Evolutionary conservation across 441 rosid genomes (phyloP).

Genomic region (Gossypium gossypioides): DNA sequence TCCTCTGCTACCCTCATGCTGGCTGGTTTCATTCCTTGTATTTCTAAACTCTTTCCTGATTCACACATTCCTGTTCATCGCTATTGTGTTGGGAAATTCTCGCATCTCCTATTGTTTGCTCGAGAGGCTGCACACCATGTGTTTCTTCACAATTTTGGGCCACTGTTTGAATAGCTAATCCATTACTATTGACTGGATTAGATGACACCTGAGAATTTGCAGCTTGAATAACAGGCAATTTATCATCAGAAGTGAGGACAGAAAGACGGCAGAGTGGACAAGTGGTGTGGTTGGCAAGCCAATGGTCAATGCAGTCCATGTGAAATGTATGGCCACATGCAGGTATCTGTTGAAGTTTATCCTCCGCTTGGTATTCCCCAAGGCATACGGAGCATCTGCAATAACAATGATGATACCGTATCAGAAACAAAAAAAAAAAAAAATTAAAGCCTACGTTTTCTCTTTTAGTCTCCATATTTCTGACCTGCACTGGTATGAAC

Average conservation of each 20-base stretch:
- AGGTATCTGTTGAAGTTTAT: constrained; percentile 72
- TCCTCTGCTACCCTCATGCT: constrained; percentile 11
- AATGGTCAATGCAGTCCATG: constrained; percentile 81
- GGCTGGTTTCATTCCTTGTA: constrained; percentile 14
- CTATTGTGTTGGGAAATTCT: neutral
- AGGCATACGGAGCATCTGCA: constrained; percentile 79
- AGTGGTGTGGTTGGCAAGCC: constrained; percentile 70
- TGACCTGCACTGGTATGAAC: neutral
- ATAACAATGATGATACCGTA: neutral
- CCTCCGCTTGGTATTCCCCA: constrained; percentile 71
- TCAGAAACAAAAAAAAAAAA: neutral
- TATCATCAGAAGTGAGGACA: constrained; percentile 32
- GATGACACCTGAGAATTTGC: constrained; percentile 16
- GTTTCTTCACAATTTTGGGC: constrained; percentile 18
- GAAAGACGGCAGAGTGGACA: constrained; percentile 86
- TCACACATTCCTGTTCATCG: constrained; percentile 15
- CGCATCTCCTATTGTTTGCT: constrained; percentile 19
- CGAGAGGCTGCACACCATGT: constrained; percentile 8
- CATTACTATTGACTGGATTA: constrained; percentile 9
- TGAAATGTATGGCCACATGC: constrained; percentile 82
- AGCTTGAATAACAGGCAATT: constrained; percentile 22
- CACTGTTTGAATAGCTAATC: constrained; percentile 15
- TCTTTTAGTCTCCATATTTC: neutral
- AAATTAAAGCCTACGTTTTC: neutral
- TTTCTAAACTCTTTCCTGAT: constrained; percentile 10